Conservation (phyloP, 169 alveolate genomes). For the Eimeria praecox region DNA sequence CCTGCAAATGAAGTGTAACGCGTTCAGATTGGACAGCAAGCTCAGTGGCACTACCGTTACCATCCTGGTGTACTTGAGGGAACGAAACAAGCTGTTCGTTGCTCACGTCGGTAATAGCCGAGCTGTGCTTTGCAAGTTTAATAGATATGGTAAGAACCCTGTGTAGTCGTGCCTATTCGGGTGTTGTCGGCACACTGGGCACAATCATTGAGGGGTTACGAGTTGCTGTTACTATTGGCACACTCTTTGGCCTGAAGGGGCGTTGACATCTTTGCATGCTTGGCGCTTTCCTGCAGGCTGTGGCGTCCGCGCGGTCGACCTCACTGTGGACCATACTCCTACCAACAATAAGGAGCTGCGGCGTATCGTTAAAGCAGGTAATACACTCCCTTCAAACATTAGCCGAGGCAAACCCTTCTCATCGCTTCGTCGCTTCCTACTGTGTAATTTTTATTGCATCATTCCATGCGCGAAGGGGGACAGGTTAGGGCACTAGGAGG, state of each 20-base stretch:
- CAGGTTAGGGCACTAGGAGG: slow-evolving; percentile 90
- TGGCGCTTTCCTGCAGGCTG: slow-evolving; percentile 11
- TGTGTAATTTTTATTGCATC: not conserved
- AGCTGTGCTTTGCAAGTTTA: slow-evolving; percentile 83
- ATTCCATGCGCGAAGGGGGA: slow-evolving; percentile 87
- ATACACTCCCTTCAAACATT: not conserved
- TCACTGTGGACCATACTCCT: slow-evolving; percentile 90
- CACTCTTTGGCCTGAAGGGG: not conserved
- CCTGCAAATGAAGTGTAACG: slow-evolving; percentile 16
- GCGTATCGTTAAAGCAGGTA: slow-evolving; percentile 85
- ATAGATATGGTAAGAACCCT: slow-evolving; percentile 1
- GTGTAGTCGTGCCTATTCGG: not conserved
- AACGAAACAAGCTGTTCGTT: slow-evolving; percentile 65
- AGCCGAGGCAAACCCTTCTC: not conserved
- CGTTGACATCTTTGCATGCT: not conserved
- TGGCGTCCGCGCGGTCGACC: slow-evolving; percentile 70
- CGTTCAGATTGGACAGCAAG: slow-evolving; percentile 61
- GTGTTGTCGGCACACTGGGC: not conserved
- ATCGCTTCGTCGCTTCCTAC: not conserved
- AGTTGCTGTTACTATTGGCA: not conserved
- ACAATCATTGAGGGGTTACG: not conserved
- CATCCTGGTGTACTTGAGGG: slow-evolving; percentile 77
- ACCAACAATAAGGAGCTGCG: slow-evolving; percentile 88
- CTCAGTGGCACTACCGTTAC: slow-evolving; percentile 85
- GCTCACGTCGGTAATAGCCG: slow-evolving; percentile 88